These are phyloP conservation scores for Coprinopsis cinerea DNA, from an alignment of 768 basidiomycete species.

Conservation along the genomic window DNA sequence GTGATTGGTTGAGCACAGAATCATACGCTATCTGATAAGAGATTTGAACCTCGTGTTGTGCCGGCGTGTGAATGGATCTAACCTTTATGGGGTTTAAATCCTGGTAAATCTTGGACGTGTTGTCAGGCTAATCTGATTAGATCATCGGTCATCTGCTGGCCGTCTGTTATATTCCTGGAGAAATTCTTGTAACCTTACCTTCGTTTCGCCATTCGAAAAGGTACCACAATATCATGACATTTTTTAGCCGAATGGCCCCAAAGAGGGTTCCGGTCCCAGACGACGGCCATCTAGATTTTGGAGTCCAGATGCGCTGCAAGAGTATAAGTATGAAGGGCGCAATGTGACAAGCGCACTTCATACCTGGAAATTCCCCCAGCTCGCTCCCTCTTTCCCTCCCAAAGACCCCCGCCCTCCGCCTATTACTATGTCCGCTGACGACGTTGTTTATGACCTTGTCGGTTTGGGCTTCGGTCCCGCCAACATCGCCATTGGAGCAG, in stretches of 20 bases:
- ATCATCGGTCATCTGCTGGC: constrained; percentile 3
- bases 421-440: constrained; percentile 12
- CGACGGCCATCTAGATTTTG: constrained; percentile 6
- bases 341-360: background rate
- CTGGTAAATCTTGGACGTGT: background rate
- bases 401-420: background rate
- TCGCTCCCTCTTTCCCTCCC: constrained; percentile 4
- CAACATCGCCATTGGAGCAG: constrained; percentile 45
- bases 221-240: background rate
- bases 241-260: background rate
- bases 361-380: constrained; percentile 1
- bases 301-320: background rate
- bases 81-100: constrained; percentile 6
- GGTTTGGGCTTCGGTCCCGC: constrained; percentile 50
- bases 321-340: background rate
- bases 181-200: constrained; percentile 1
- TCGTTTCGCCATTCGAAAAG: constrained; percentile 1
- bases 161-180: background rate
- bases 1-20: constrained; percentile 11
- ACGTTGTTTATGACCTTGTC: constrained; percentile 36
- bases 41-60: constrained; percentile 10
- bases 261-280: background rate
- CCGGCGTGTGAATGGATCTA: constrained; percentile 24
- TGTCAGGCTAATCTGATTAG: constrained; percentile 8
- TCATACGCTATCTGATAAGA: constrained; percentile 25